Evolutionary conservation across 208 protist species (phyloP), one percentile per base, ranked within the genome.

Genomic region (Leishmania braziliensis): DNA sequence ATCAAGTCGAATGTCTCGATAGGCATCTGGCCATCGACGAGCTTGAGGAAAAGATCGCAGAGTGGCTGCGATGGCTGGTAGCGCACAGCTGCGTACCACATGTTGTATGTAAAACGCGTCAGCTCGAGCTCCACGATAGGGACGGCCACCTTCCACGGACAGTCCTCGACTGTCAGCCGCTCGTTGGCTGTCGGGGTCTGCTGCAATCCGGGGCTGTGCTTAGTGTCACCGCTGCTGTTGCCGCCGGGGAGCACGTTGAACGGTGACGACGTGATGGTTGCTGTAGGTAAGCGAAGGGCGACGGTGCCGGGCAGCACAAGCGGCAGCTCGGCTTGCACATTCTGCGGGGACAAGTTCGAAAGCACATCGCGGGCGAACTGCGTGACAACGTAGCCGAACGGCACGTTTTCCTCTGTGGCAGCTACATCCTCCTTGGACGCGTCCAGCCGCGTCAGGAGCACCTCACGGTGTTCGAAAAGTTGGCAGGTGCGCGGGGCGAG

Each of bases 41-140:
- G 74, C 71, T 86, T 81, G 10, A 91, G 58, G 65, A 96, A 95
- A 46, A 94, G 83, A 63, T 86, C 71, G 77, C 93, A 96, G 60
- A 96, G 83, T 6, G 93, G 93, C 82, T 96, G 88, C 51, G 83
- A 75, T 10, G 79, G 29, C 51, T 86, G 88, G 77, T 95, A 89
- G 62, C 87, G 88, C 78, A 91, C 84, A 72, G 90, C 84, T 20
- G 77, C 65, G 68, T 88, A 91, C 91, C 93, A 96, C 72, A 96
- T 53, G 78, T 96, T 96, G 85, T 96, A 96, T 18, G 83, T 88
- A 51, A 89, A 92, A 1, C 88, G 86, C 68, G 86, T 80, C 79
- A 92, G 89, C 80, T 96, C 91, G 48, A 95, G 48, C 81, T 93
- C 91, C 43, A 92, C 83, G 26, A 86, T 75, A 39, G 74, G 68